Evolutionary conservation across 2,329 filamentous ascomycete genomes (phyloP), one percentile per base, ranked within the genome.

Genomic region (Trichoderma endophyticum): DNA sequence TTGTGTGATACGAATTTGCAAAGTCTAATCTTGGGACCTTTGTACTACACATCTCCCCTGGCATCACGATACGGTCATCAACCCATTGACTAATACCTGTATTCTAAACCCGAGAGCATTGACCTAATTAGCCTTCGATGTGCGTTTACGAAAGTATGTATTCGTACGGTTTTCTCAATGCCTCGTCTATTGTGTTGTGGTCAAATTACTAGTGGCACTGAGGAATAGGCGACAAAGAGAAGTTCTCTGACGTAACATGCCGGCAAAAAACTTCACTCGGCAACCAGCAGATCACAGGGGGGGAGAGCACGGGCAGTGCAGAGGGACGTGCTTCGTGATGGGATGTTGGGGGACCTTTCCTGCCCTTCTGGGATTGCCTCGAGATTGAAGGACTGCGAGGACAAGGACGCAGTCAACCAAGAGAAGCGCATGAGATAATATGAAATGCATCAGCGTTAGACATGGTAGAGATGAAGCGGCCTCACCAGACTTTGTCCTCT

Each of bases 211-310:
- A 54, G 66, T 32, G 66, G 56, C 39, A 59, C 15, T 26, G 39
- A 48, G 54, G 14, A 39, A 48, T 54, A 48, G 56, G 8, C 39
- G 39, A 43, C 66, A 36, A 70, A 62, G 54, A 39, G 57, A 57
- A 59, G 14, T 30, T 61, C 28, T 70, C 66, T 69, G 66, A 69
- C 57, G 66, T 62, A 70, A 39, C 56, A 70, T 48, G 57, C 39
- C 57, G 66, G 57, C 66, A 70, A 60, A 67, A 28, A 28, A 26
- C 39, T 14, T 70, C 26, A 70, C 66, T 70, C 57, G 66, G 66
- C 66, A 70, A 51, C 66, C 36, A 70, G 66, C 57, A 70, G 66
- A 70, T 70, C 66, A 70, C 66, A 70, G 66, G 66, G 66, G 66
- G 39, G 57, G 56, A 57, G 12, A 69, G 66, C 66, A 70, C 66